Evolutionary conservation across 768 basidiomycete genomes (phyloP).

Genomic region (Rhodotorula diobovata): DNA sequence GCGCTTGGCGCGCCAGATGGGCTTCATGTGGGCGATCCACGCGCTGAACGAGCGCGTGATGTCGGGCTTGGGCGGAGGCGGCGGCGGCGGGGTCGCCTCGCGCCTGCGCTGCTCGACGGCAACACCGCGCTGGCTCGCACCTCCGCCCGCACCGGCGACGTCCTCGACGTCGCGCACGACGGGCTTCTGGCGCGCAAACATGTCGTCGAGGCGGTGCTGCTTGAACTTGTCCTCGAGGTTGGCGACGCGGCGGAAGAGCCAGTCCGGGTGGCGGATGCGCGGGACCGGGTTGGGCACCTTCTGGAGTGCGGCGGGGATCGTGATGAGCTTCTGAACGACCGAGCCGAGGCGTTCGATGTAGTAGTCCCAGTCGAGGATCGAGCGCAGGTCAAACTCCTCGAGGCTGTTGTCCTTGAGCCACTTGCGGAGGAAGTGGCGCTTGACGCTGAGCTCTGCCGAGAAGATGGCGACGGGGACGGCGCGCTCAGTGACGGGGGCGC

Average conservation of each 20-base stretch:
- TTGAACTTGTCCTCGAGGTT: conserved; percentile 92
- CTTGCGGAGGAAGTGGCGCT: conserved; percentile 81
- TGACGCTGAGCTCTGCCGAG: conserved; percentile 86
- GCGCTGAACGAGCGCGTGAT: conserved; percentile 62
- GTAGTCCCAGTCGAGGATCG: conserved; percentile 95
- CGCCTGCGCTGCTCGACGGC: conserved; percentile 55
- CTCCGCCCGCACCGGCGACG: conserved; percentile 44
- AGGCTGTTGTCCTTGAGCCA: conserved; percentile 94
- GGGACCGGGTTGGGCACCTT: conserved; percentile 95
- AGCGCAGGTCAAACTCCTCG: conserved; percentile 79
- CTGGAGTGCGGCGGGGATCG: conserved; percentile 97
- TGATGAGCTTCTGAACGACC: conserved; percentile 97
- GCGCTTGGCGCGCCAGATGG: conserved; percentile 66
- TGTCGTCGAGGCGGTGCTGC: conserved; percentile 95
- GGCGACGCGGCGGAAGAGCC: conserved; percentile 86
- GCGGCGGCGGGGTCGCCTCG: conserved; percentile 7
- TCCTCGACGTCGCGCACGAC: conserved; percentile 43
- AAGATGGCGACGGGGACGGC: conserved; percentile 97
- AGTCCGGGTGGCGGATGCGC: conserved; percentile 91
- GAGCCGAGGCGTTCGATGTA: conserved; percentile 97
- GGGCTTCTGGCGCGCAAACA: conserved; percentile 59
- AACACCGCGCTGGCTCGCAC: too few relatives aligned
- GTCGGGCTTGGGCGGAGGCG: conserved; percentile 55
- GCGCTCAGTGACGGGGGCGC: conserved; percentile 92
- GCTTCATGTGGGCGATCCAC: conserved; percentile 72